phyloP scores from a whole-genome alignment of 2,329 filamentous ascomycete species.

The Coniosporium tulheliwenetii region DNA sequence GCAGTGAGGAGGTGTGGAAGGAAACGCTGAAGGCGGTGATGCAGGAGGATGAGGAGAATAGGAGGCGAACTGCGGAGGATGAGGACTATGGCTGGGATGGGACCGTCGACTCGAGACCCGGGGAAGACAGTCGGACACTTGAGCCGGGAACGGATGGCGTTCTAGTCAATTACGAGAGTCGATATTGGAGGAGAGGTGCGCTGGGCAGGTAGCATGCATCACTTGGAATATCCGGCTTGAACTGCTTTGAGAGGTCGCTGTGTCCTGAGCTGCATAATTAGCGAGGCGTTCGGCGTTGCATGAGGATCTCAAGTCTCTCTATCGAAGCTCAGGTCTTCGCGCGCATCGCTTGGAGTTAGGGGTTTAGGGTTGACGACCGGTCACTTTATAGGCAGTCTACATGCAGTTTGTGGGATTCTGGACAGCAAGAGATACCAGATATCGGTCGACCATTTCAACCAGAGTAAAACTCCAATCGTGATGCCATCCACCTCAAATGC shows the following conservation, averaged over 20 bases:
- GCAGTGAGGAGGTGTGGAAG: slow-evolving; percentile 36
- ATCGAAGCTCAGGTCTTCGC: no score
- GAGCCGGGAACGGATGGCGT: slow-evolving; percentile 20
- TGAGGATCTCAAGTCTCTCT: no score
- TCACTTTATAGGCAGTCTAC: no score
- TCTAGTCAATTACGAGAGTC: slow-evolving; percentile 44
- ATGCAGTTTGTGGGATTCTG: no score
- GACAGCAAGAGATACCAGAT: no score
- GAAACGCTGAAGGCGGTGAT: slow-evolving; percentile 37
- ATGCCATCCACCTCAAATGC: no score
- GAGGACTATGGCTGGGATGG: slow-evolving; percentile 14
- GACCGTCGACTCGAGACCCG: slow-evolving; percentile 7
- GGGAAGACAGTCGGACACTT: slow-evolving; percentile 2
- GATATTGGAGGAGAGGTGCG: slow-evolving; percentile 37
- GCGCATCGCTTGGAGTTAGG: no score
- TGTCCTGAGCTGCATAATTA: slow-evolving; percentile 5
- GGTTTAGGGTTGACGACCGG: no score
- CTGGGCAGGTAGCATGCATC: slow-evolving; percentile 8
- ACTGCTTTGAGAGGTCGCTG: no score
- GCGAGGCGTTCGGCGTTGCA: slow-evolving; percentile 20
- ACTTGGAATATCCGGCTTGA: no score
- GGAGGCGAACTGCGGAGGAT: slow-evolving; percentile 13
- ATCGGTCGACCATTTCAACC: no score
- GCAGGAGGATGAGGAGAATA: slow-evolving; percentile 22
- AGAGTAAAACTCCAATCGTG: no score